Evolutionary conservation across 2,329 filamentous ascomycete species (phyloP).

Genomic region (Colletotrichum horii): DNA sequence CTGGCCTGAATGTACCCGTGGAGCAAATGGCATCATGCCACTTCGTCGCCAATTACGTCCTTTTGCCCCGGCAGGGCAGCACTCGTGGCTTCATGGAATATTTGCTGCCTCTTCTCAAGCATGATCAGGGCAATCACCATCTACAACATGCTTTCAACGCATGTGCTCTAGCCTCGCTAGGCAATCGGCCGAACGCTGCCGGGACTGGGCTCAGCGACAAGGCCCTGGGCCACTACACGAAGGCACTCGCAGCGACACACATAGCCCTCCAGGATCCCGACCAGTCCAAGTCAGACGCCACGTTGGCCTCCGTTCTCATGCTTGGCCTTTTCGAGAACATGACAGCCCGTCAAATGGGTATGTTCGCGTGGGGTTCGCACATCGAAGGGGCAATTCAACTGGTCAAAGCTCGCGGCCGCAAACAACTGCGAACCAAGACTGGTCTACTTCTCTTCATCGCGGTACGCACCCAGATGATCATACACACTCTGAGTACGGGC

Average conservation of each 20-base stretch:
- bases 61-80: conserved; percentile 55
- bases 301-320: conserved; percentile 63
- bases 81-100: conserved; percentile 65
- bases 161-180: conserved; percentile 62
- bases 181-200: conserved; percentile 50
- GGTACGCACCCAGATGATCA: conserved; percentile 66
- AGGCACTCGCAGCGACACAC: conserved; percentile 58
- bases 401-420: conserved; percentile 61
- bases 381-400: conserved; percentile 69
- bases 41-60: conserved; percentile 66
- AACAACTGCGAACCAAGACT: conserved; percentile 57
- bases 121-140: conserved; percentile 47
- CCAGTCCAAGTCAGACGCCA: conserved; percentile 58
- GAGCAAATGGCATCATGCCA: conserved; percentile 63
- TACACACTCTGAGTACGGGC: conserved; percentile 60
- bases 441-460: conserved; percentile 63
- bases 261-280: conserved; percentile 56
- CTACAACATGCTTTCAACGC: conserved; percentile 64
- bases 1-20: conserved; percentile 49
- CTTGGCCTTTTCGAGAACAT: conserved; percentile 64
- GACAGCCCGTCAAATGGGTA: conserved; percentile 23
- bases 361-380: conserved; percentile 64
- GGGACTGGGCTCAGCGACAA: conserved; percentile 37
- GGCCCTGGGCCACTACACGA: conserved; percentile 59
- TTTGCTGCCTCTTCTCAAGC: conserved; percentile 58